phyloP scores from a whole-genome alignment of 768 basidiomycete species.

The Vararia minispora region DNA sequence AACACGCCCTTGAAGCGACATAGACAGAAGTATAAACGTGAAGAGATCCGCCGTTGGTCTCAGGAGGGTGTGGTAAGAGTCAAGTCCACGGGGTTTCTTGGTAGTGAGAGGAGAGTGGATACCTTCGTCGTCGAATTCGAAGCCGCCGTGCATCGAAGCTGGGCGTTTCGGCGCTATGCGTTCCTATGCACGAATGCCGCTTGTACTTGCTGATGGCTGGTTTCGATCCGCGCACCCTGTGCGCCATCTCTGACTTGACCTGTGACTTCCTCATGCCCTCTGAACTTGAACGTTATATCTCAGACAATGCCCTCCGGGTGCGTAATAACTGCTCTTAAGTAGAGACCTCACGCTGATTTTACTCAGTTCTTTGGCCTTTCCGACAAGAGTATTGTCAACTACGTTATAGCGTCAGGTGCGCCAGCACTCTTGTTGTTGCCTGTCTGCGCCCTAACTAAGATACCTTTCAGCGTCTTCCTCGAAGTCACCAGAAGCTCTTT shows the following conservation, averaged over 20 bases:
- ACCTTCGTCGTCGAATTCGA: no score
- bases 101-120: no score
- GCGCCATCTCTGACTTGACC: no score
- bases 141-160: no score
- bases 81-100: not conserved
- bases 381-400: slow-evolving; percentile 77
- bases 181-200: no score
- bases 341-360: not conserved
- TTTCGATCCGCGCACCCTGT: no score
- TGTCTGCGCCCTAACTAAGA: slow-evolving; percentile 5
- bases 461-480: slow-evolving; percentile 55
- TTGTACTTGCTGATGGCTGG: no score
- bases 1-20: slow-evolving; percentile 3
- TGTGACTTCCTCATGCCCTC: slow-evolving; percentile 55
- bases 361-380: slow-evolving; percentile 72
- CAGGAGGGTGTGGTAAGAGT: slow-evolving; percentile 1
- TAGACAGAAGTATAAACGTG: not conserved
- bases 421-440: slow-evolving; percentile 5
- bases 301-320: slow-evolving; percentile 67
- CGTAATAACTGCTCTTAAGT: slow-evolving; percentile 17
- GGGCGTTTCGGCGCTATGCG: no score
- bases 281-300: slow-evolving; percentile 60
- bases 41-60: not conserved
- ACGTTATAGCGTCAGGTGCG: slow-evolving; percentile 76
- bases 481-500: slow-evolving; percentile 72